phyloP scores from a whole-genome alignment of 2,329 filamentous ascomycete genomes.

The Cladosporium sp. region DNA sequence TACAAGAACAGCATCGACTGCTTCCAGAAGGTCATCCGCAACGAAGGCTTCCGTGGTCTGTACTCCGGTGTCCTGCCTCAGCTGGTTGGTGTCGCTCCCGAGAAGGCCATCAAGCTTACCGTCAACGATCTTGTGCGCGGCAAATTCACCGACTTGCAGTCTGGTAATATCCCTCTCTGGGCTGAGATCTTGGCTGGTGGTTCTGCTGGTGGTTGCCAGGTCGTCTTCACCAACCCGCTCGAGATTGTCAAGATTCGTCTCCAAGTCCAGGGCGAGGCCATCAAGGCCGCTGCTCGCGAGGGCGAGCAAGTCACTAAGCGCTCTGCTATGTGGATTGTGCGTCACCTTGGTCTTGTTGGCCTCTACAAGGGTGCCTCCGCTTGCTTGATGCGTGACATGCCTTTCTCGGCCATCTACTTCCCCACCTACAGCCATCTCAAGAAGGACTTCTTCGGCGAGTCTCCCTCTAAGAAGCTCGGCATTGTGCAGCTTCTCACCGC shows the following conservation, averaged over 20 bases:
- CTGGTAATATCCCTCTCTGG: slow-evolving; percentile 67
- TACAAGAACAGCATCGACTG: slow-evolving; percentile 99
- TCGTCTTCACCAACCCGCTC: slow-evolving; percentile 95
- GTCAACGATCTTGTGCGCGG: slow-evolving; percentile 91
- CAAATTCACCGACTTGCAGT: slow-evolving; percentile 70
- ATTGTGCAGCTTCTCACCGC: slow-evolving; percentile 88
- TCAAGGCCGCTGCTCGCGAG: slow-evolving; percentile 70
- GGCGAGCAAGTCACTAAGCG: slow-evolving; percentile 80
- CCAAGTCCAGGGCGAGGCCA: slow-evolving; percentile 93
- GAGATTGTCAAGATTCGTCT: slow-evolving; percentile 99
- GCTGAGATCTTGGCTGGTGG: slow-evolving; percentile 86
- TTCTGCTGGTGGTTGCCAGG: slow-evolving; percentile 88
- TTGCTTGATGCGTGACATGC: slow-evolving; percentile 91
- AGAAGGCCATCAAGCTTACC: slow-evolving; percentile 98
- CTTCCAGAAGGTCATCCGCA: slow-evolving; percentile 85
- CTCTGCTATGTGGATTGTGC: slow-evolving; percentile 96
- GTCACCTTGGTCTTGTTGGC: slow-evolving; percentile 88
- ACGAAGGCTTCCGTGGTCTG: slow-evolving; percentile 84
- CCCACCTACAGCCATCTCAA: slow-evolving; percentile 94
- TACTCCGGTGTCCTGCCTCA: slow-evolving; percentile 96
- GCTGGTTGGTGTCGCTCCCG: slow-evolving; percentile 94
- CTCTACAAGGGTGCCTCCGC: slow-evolving; percentile 96
- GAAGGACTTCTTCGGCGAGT: slow-evolving; percentile 89
- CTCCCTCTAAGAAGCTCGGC: slow-evolving; percentile 80
- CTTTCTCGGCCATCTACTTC: slow-evolving; percentile 99